phyloP scores from a whole-genome alignment of 352 stramenopile species.

The Pythium dissimile region DNA sequence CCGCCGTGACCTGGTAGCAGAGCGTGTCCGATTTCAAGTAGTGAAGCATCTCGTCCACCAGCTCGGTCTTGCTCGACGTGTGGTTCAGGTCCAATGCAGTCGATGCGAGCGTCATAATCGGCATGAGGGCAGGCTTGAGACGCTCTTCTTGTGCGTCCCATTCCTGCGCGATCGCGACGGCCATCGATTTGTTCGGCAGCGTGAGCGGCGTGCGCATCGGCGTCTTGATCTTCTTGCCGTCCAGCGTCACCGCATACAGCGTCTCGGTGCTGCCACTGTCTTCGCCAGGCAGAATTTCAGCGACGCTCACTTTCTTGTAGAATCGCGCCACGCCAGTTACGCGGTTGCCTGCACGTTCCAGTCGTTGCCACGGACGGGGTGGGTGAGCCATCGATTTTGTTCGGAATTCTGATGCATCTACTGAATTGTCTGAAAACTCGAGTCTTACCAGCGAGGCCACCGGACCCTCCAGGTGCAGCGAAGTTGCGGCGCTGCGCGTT shows the following conservation, averaged over 20 bases:
- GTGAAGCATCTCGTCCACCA: slow-evolving; percentile 81
- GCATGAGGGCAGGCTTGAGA: slow-evolving; percentile 82
- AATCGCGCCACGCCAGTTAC: slow-evolving; percentile 80
- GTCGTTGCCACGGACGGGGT: background rate
- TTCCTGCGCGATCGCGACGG: slow-evolving; percentile 71
- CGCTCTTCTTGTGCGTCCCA: slow-evolving; percentile 77
- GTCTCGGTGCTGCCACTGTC: background rate
- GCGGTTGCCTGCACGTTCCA: slow-evolving; percentile 44
- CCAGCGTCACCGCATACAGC: slow-evolving; percentile 70
- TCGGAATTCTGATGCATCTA: no score
- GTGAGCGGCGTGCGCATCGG: slow-evolving; percentile 54
- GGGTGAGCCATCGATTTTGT: no score
- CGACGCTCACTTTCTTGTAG: slow-evolving; percentile 77
- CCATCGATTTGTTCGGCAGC: slow-evolving; percentile 65
- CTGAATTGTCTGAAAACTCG: background rate
- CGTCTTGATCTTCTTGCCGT: slow-evolving; percentile 83
- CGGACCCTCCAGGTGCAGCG: slow-evolving; percentile 18
- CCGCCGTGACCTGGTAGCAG: slow-evolving; percentile 81
- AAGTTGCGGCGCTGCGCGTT: slow-evolving; percentile 17
- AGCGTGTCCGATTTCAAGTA: slow-evolving; percentile 88
- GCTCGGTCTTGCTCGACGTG: slow-evolving; percentile 50
- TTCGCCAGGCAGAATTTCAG: slow-evolving; percentile 33
- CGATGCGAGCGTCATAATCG: slow-evolving; percentile 84
- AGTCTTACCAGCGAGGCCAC: slow-evolving; percentile 23
- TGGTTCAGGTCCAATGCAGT: slow-evolving; percentile 69